phyloP scores from a whole-genome alignment of 257 asterid genomes.

The Dorcoceras hygrometricum region DNA sequence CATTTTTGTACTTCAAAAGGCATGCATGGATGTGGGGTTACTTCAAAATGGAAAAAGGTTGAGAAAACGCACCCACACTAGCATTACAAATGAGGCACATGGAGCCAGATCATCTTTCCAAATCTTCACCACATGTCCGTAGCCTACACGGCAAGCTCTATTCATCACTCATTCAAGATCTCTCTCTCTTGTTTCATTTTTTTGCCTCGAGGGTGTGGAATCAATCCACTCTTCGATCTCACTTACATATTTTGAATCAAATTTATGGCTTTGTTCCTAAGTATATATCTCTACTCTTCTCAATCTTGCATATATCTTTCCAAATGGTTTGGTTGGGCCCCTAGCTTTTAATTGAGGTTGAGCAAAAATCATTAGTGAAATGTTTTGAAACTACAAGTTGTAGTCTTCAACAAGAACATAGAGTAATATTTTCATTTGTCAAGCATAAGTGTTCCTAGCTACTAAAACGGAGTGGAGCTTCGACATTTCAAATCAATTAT shows the following conservation, averaged over 20 bases:
- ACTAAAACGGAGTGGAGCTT: no score
- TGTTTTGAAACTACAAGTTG: no score
- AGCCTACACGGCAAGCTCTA: constrained; percentile 50
- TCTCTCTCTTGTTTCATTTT: neutral
- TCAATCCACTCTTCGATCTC: neutral
- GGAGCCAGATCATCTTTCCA: constrained; percentile 31
- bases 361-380: no score
- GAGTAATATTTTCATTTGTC: no score
- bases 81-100: constrained; percentile 24
- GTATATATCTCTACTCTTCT: no score
- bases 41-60: constrained; percentile 20
- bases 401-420: no score
- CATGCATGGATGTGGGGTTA: constrained; percentile 26
- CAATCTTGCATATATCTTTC: no score
- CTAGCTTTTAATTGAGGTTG: no score
- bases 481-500: no score
- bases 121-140: constrained; percentile 39
- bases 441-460: no score
- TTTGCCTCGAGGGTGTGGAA: neutral
- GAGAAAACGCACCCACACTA: constrained; percentile 5
- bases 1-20: constrained; percentile 25
- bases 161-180: constrained; percentile 5
- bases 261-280: neutral
- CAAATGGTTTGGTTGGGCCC: neutral
- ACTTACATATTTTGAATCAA: neutral